Conservation (phyloP, 495 filamentous ascomycete species). For the Aspergillus kassunensis region DNA sequence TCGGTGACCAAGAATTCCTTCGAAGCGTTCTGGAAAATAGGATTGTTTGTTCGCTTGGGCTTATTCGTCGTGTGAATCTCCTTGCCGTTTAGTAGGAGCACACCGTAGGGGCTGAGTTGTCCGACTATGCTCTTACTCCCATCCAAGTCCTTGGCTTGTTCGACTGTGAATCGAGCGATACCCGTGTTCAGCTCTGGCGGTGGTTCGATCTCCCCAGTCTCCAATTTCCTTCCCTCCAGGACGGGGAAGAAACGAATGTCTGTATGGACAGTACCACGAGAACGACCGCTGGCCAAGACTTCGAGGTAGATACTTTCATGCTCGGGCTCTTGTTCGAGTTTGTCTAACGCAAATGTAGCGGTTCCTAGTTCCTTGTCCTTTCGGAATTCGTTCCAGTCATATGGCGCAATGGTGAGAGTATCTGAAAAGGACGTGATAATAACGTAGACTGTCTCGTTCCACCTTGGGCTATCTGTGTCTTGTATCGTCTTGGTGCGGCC, state of each 20-base stretch:
- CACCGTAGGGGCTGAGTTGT: constrained; percentile 83
- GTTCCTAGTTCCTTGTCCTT: constrained; percentile 95
- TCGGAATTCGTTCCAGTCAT: constrained; percentile 90
- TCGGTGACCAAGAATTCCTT: constrained; percentile 95
- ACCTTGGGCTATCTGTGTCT: constrained; percentile 80
- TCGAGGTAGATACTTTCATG: constrained; percentile 83
- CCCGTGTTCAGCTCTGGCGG: constrained; percentile 87
- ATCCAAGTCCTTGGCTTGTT: constrained; percentile 95
- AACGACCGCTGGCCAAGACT: constrained; percentile 76
- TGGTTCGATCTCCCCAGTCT: constrained; percentile 73
- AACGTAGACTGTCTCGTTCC: constrained; percentile 95
- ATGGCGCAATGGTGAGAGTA: constrained; percentile 74
- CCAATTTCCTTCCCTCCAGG: constrained; percentile 63
- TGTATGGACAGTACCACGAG: constrained; percentile 70
- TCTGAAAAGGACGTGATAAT: constrained; percentile 89
- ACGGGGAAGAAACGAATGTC: constrained; percentile 97
- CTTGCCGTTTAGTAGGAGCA: constrained; percentile 83
- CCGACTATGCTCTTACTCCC: constrained; percentile 84
- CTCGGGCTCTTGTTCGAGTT: constrained; percentile 67
- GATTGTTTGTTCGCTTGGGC: constrained; percentile 93
- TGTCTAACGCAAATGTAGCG: constrained; percentile 78
- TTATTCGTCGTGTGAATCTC: constrained; percentile 80
- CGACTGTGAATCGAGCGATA: constrained; percentile 86
- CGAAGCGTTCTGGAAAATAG: constrained; percentile 83
- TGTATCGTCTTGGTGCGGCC: constrained; percentile 85